Evolutionary conservation across 768 basidiomycete genomes (phyloP).

Genomic region (Lactarius vividus): DNA sequence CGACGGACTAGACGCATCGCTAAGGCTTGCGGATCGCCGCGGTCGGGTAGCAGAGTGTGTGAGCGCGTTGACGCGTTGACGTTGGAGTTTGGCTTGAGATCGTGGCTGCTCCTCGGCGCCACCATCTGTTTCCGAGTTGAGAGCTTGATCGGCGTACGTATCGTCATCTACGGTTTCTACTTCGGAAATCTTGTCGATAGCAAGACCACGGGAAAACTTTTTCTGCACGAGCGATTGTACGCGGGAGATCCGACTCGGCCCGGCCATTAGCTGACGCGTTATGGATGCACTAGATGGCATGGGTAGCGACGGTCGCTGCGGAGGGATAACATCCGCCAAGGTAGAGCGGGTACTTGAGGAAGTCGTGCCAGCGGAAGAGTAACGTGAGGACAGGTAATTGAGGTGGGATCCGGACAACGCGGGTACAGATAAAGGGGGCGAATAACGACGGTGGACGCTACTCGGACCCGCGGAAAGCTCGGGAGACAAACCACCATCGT

Average conservation of each 20-base stretch:
- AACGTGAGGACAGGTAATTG: conserved; percentile 15
- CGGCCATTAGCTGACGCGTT: conserved; percentile 22
- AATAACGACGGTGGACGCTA: conserved; percentile 22
- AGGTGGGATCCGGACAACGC: conserved; percentile 11
- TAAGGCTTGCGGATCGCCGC: conserved; percentile 74
- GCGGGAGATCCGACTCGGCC: conserved; percentile 26
- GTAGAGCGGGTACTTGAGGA: conserved; percentile 23
- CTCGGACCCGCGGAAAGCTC: conserved; percentile 5
- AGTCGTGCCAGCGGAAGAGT: conserved; percentile 10
- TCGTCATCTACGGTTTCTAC: conserved; percentile 44
- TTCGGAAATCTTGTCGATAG: conserved; percentile 51
- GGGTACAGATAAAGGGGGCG: conserved; percentile 23
- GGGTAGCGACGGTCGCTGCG: conserved; percentile 25
- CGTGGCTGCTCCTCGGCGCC: conserved; percentile 34
- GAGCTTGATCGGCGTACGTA: conserved; percentile 32
- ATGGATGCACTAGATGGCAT: conserved; percentile 16
- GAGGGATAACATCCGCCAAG: conserved; percentile 27
- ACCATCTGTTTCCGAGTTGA: conserved; percentile 41
- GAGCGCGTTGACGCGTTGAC: conserved; percentile 33
- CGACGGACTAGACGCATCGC: conserved; percentile 53
- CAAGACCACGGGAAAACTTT: conserved; percentile 29
- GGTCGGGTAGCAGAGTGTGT: conserved; percentile 51
- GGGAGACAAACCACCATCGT: conserved; percentile 7
- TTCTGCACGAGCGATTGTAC: conserved; percentile 26
- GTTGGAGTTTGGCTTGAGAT: conserved; percentile 26